Conservation (phyloP, 106 monocot species). For the Acanthochlamys bracteata region DNA sequence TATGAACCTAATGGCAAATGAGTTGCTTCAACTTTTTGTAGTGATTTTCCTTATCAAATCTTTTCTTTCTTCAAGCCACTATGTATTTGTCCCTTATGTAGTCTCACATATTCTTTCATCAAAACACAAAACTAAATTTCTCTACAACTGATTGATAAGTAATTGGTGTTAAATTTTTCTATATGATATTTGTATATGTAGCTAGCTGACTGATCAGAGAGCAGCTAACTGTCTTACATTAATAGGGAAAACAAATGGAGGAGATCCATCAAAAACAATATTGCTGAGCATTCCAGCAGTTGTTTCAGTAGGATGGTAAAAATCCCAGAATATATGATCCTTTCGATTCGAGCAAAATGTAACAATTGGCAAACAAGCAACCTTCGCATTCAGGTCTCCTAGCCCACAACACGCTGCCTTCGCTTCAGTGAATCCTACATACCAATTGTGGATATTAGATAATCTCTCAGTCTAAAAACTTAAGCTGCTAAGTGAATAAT, state of each 20-base stretch:
- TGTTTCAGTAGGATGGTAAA: slow-evolving; percentile 48
- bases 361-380: slow-evolving; percentile 40
- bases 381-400: slow-evolving; percentile 39
- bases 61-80: too few relatives aligned
- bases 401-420: slow-evolving; percentile 69
- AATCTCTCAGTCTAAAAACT: not conserved
- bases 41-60: too few relatives aligned
- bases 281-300: slow-evolving; percentile 12
- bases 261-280: slow-evolving; percentile 23
- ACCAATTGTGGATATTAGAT: not conserved
- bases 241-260: slow-evolving; percentile 35
- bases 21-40: too few relatives aligned
- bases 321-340: slow-evolving; percentile 48
- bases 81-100: too few relatives aligned
- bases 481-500: not conserved
- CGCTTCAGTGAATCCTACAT: slow-evolving; percentile 39
- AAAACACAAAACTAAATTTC: too few relatives aligned
- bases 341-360: slow-evolving; percentile 28
- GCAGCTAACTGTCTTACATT: slow-evolving; percentile 27
- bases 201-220: slow-evolving; percentile 12
- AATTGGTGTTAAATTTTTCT: too few relatives aligned
- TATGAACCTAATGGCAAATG: too few relatives aligned
- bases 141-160: too few relatives aligned
- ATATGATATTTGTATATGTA: too few relatives aligned
- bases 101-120: too few relatives aligned